Evolutionary conservation across 495 filamentous ascomycete species (phyloP).

Genomic region (Aspergillus sparsus): DNA sequence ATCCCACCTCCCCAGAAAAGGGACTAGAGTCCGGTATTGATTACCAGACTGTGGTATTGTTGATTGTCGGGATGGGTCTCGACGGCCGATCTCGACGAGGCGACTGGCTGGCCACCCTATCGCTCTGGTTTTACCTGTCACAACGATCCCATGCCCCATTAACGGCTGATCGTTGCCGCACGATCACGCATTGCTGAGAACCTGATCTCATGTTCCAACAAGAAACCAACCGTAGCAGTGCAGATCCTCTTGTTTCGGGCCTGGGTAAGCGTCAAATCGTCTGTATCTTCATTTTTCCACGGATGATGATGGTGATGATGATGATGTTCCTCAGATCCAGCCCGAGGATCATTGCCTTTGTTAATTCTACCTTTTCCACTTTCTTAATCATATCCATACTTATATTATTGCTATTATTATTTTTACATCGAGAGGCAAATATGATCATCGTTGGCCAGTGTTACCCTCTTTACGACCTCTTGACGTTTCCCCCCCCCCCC

Average conservation of each 20-base stretch:
- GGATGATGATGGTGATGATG: not conserved
- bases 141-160: conserved; percentile 34
- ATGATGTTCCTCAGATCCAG: conserved; percentile 4
- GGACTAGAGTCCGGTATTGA: conserved; percentile 8
- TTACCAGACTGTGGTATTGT: conserved; percentile 13
- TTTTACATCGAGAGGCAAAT: not conserved
- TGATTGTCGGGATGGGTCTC: conserved; percentile 18
- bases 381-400: not conserved
- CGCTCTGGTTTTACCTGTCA: conserved; percentile 32
- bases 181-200: conserved; percentile 30
- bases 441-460: not conserved
- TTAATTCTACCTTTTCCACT: not conserved
- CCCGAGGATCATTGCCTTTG: not conserved
- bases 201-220: conserved; percentile 29
- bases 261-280: conserved; percentile 7
- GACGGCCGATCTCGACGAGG: conserved; percentile 21
- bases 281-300: not conserved
- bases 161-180: conserved; percentile 39
- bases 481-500: not conserved
- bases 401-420: not conserved
- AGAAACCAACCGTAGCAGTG: conserved; percentile 14
- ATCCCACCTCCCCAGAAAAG: conserved; percentile 2
- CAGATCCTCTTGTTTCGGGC: conserved; percentile 12
- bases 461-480: not conserved
- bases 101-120: too few relatives aligned